Conservation (phyloP, 441 rosid genomes). For the Lepidium campestre region DNA sequence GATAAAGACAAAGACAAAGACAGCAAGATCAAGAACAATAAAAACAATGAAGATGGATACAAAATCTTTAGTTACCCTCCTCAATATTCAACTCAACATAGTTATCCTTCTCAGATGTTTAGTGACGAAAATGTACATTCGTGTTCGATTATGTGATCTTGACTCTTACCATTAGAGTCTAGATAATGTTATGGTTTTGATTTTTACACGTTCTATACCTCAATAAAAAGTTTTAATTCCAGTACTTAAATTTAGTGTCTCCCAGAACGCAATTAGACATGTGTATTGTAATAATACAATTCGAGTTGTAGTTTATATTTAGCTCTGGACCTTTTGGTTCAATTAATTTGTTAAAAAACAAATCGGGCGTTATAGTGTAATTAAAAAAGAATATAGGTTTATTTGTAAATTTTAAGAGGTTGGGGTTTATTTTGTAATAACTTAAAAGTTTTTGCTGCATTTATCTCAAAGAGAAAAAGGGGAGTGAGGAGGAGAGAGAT, state of each 20-base stretch:
- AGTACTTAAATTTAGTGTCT: neutral
- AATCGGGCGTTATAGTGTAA: neutral
- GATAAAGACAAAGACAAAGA: neutral
- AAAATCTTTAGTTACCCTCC: constrained; percentile 35
- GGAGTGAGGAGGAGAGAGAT: neutral
- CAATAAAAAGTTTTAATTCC: neutral
- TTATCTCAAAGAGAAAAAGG: neutral
- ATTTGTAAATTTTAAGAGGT: neutral
- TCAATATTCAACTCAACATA: constrained; percentile 16
- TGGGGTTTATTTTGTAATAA: neutral
- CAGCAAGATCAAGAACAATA: neutral
- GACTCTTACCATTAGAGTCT: neutral
- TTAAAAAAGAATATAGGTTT: neutral
- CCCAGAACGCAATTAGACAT: neutral
- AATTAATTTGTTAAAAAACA: neutral
- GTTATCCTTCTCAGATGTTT: constrained; percentile 27
- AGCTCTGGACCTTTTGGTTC: neutral
- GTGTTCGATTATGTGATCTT: constrained; percentile 45
- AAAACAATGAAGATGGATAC: constrained; percentile 6
- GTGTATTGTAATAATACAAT: neutral
- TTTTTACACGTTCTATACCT: neutral
- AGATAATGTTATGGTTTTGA: neutral
- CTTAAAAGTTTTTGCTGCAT: neutral
- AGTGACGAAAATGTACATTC: constrained; percentile 49
- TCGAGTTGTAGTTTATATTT: neutral